Base-by-base conservation (phyloP, 306 rosid species). In the Cicer pinnatifidum region DNA sequence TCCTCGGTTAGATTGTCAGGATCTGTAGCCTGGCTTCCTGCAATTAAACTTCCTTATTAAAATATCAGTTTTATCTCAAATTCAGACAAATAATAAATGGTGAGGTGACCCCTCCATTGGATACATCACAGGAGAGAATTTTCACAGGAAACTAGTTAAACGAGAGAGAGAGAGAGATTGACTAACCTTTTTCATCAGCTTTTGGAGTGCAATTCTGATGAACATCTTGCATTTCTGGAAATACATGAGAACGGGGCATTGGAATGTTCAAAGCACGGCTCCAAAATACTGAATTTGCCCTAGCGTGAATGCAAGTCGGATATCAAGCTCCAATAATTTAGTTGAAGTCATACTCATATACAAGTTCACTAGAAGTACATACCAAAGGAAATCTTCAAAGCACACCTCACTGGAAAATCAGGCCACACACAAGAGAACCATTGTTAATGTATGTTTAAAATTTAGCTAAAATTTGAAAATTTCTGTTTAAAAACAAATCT, bases 231-330 rank as follows among this genome's bases (percentile, higher is more conserved):
- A 48, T 77, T 82, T 87, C 72, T 20, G 92, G 97, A 87, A 94
- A 94, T 48, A 94, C 99, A 82, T 84, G 91, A 66, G 91, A 83
- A 75, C 71, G 82, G 19, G 97, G 99, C 77, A 91, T 70, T 61
- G 97, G 99, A 84, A 91, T 84, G 78, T 91, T 94, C 87, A 94
- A 85, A 80, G 96, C 96, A 47, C 91, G 90, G 77, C 90, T 86
- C 99, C 99, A 94, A 80, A 89, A 94, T 44, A 94, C 84, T 79
- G 96, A 94, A 86, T 91, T 94, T 17, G 91, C 99, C 97, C 99
- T 91, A 74, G 83, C 67, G 83, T 44, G 69, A 79, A 75, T 60
- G 82, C 65, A 78, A 45, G 72, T 69, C 66, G 74, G 72, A 53
- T 51, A 74, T 78, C 45, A 86, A 76, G 71, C 77, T 76, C 75